Percentiles rank a stretch among this genome's conserved stretches.
These are phyloP conservation scores for Dryadomyces quercivorus DNA, from an alignment of 2,329 filamentous ascomycete species.

Conservation along the genomic window DNA sequence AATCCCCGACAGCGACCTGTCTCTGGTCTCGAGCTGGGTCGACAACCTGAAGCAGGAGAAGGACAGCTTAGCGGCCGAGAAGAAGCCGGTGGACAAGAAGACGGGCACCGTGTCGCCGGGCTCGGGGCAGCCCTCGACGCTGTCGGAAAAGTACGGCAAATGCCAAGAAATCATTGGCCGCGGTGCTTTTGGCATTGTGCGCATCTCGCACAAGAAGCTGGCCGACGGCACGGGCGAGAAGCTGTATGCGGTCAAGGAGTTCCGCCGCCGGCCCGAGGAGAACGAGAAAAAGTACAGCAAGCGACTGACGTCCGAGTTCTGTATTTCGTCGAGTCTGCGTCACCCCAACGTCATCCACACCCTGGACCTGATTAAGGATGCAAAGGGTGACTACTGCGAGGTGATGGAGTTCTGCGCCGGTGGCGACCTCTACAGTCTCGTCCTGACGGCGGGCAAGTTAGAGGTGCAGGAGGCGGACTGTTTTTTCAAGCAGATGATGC, in stretches of 20 bases:
- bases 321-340: constrained; percentile 90
- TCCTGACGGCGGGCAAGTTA: constrained; percentile 82
- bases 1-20: constrained; percentile 67
- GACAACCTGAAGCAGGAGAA: constrained; percentile 85
- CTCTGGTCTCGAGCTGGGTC: constrained; percentile 90
- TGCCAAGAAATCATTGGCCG: constrained; percentile 95
- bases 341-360: constrained; percentile 98
- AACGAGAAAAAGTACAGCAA: constrained; percentile 98
- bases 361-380: constrained; percentile 84
- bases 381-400: constrained; percentile 96
- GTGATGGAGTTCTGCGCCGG: constrained; percentile 99
- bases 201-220: constrained; percentile 92
- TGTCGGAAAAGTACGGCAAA: constrained; percentile 96
- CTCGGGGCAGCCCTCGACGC: constrained; percentile 35
- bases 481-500: constrained; percentile 99
- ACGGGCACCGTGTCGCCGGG: background rate
- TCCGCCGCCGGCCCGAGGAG: constrained; percentile 85
- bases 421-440: constrained; percentile 87
- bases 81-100: constrained; percentile 21
- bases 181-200: constrained; percentile 92
- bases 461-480: constrained; percentile 91
- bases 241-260: constrained; percentile 96
- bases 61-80: constrained; percentile 62
- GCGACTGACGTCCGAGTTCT: constrained; percentile 91
- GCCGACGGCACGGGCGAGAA: constrained; percentile 73